Base-by-base conservation (phyloP, 441 rosid genomes). In the Capsella rubella region DNA sequence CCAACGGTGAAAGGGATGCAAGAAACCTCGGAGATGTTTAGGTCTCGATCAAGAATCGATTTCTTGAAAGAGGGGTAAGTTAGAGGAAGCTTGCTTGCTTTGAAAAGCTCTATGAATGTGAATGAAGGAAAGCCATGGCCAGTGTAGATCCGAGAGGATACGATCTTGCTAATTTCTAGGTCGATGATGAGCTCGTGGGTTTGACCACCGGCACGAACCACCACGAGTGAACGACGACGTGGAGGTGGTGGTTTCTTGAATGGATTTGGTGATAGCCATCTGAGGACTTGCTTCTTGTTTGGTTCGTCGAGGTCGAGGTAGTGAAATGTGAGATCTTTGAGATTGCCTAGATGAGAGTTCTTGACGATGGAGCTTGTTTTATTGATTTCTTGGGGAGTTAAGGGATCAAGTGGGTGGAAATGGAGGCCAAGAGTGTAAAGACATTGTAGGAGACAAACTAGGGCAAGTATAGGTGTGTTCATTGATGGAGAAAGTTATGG, bases 301-400 rank as follows among this genome's bases (percentile, higher is more conserved):
- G 95, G 97, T 69, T 90, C 97, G 12, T 89, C 93, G 21, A 92
- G 84, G 73, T 86, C 94, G 16, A 89, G 83, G 77, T 78, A 82
- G 68, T 92, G 96, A 58, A 84, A 92, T 35, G 89, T 87, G 64
- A 90, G 69, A 78, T 89, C 87, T 39, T 83, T 79, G 63, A 42
- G 82, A 8, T 76, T 54, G 53, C 82, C 81, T 27, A 84, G 69
- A 2, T 37, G 74, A n/a, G 92, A 87, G 3, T 82, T 81, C 15
- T 74, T 79, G 59, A 90, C 69, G 49, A 85, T 81, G 65, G 56
- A 67, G 64, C 80, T 78, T 62, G 81, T 55, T 76, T 74, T 85
- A 80, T 84, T 81, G 78, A 90, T 81, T 80, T 90, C 97, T 3
- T 81, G 51, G 3, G 87, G 77, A 34, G 58, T 79, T 2, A 90